These are phyloP conservation scores for Fistulifera solaris DNA, from an alignment of 108 stramenopile genomes.

Conservation along the genomic window DNA sequence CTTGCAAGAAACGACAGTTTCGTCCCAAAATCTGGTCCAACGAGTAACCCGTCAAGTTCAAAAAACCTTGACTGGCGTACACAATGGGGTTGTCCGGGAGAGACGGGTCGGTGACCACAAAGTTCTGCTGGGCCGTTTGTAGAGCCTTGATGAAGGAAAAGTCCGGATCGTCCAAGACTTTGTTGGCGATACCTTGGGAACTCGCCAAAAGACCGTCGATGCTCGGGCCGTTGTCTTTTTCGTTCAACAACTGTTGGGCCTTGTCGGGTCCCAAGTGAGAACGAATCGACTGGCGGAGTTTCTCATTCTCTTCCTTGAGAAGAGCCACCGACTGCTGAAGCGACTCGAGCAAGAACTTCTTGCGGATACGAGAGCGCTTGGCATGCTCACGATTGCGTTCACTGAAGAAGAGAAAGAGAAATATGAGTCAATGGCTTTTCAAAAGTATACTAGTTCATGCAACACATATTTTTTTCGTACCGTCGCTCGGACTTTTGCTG, in stretches of 20 bases:
- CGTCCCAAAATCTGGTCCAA: slow-evolving; percentile 54
- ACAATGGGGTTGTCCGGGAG: slow-evolving; percentile 46
- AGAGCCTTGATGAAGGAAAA: slow-evolving; percentile 80
- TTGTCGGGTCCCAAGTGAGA: slow-evolving; percentile 22
- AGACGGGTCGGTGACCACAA: slow-evolving; percentile 64
- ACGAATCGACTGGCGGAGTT: slow-evolving; percentile 46
- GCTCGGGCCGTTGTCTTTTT: slow-evolving; percentile 34
- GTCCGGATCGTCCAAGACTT: slow-evolving; percentile 93
- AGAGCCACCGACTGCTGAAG: slow-evolving; percentile 74
- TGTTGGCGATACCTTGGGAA: slow-evolving; percentile 65
- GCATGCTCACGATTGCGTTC: slow-evolving; percentile 88
- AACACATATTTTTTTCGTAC: slow-evolving; percentile 23
- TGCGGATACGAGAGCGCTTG: slow-evolving; percentile 86
- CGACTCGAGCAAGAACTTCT: slow-evolving; percentile 91
- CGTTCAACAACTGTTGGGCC: slow-evolving; percentile 34
- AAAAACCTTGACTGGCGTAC: slow-evolving; percentile 40
- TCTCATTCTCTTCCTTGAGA: slow-evolving; percentile 75
- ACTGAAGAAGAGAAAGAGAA: slow-evolving; percentile 7
- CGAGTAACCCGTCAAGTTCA: slow-evolving; percentile 69
- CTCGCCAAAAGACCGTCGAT: slow-evolving; percentile 59
- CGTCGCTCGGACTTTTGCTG: slow-evolving; percentile 55
- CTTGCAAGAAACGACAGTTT: slow-evolving; percentile 82
- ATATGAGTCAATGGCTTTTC: background rate
- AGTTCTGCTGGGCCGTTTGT: slow-evolving; percentile 62
- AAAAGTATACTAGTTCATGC: background rate